A percentile compares a stretch with the other conserved stretches of the same genome.
These are phyloP conservation scores for Hymenoscyphus salicellus DNA, from an alignment of 2,329 filamentous ascomycete genomes.

Conservation along the genomic window DNA sequence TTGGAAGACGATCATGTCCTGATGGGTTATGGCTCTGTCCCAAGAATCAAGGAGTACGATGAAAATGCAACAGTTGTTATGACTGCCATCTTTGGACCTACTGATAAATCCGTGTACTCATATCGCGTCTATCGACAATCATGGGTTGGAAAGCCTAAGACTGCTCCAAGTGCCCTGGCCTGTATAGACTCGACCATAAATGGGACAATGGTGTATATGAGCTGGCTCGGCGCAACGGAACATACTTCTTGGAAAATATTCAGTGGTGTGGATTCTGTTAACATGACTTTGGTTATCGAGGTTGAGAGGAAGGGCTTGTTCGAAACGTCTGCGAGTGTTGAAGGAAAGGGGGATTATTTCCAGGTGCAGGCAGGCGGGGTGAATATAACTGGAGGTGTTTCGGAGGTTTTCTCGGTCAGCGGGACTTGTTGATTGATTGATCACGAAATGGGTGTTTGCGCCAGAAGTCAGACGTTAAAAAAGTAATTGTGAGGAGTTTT, in stretches of 20 bases:
- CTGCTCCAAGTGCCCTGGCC: conserved; percentile 15
- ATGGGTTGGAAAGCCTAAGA: conserved; percentile 11
- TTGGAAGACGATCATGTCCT: conserved; percentile 13
- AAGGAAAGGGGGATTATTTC: background rate
- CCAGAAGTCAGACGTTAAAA: too few relatives aligned
- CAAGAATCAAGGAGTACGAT: conserved; percentile 16
- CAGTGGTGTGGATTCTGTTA: conserved; percentile 6
- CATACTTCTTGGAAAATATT: conserved; percentile 26
- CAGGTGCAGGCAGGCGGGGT: background rate
- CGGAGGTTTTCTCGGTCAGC: background rate
- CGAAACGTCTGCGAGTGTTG: conserved; percentile 11
- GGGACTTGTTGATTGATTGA: background rate
- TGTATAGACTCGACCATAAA: conserved; percentile 3
- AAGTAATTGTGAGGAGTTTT: too few relatives aligned
- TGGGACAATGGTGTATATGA: conserved; percentile 30
- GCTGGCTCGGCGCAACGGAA: conserved; percentile 38
- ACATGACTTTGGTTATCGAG: conserved; percentile 12
- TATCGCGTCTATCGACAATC: conserved; percentile 13
- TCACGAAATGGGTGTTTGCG: too few relatives aligned
- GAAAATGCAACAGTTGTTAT: conserved; percentile 8
- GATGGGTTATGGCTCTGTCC: conserved; percentile 14
- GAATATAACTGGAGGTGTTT: background rate
- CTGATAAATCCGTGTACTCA: background rate
- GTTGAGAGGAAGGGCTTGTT: conserved; percentile 17
- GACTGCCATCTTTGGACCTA: conserved; percentile 13